Evolutionary conservation across 2,329 filamentous ascomycete species (phyloP).

Genomic region (Stylonectria norvegica): DNA sequence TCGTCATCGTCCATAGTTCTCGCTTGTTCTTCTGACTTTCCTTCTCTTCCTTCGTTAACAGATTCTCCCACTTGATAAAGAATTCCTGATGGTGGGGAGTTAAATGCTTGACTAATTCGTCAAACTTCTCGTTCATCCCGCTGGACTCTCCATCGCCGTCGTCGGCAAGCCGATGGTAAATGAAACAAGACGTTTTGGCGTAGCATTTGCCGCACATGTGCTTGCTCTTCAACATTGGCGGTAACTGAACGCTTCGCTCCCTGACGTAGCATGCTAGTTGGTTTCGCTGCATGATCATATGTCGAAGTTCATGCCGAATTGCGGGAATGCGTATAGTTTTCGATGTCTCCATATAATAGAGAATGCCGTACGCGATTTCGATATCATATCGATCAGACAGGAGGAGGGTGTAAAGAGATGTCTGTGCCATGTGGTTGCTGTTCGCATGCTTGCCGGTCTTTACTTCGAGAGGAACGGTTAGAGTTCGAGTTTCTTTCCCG

Average conservation of each 20-base stretch:
- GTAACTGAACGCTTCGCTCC: constrained; percentile 73
- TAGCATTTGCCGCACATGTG: constrained; percentile 85
- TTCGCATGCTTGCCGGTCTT: constrained; percentile 89
- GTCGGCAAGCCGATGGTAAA: constrained; percentile 89
- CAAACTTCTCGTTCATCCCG: constrained; percentile 76
- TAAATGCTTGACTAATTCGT: constrained; percentile 75
- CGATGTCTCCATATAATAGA: constrained; percentile 94
- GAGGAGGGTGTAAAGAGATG: constrained; percentile 87
- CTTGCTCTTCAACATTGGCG: constrained; percentile 79
- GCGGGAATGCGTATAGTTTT: constrained; percentile 82
- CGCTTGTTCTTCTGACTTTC: constrained; percentile 82
- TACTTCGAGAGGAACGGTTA: constrained; percentile 90
- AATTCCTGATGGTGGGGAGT: constrained; percentile 72
- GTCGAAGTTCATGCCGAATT: constrained; percentile 80
- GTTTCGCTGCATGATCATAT: constrained; percentile 97
- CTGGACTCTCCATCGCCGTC: constrained; percentile 77
- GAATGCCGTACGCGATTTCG: constrained; percentile 80
- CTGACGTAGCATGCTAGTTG: constrained; percentile 81
- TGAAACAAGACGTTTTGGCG: constrained; percentile 84
- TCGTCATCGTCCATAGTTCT: constrained; percentile 96
- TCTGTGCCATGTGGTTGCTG: constrained; percentile 84
- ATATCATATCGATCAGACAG: constrained; percentile 94
- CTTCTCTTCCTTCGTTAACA: constrained; percentile 91
- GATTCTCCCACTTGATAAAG: constrained; percentile 89
- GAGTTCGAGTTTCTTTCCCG: constrained; percentile 58